phyloP scores from a whole-genome alignment of 2,329 filamentous ascomycete genomes.

The Aspergillus melleus region DNA sequence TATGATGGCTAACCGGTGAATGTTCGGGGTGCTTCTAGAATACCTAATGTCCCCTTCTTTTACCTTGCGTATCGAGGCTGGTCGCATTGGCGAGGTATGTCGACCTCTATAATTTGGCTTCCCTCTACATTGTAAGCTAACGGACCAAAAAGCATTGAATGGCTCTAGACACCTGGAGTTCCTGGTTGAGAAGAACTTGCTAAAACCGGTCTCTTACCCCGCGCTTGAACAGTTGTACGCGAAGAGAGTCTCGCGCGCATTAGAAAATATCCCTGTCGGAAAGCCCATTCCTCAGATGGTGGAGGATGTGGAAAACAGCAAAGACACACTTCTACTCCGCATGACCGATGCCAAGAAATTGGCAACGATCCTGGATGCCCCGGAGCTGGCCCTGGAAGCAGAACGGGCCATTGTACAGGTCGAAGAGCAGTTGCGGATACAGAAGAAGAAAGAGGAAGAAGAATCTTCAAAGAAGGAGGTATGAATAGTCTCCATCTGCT shows the following conservation, averaged over 20 bases:
- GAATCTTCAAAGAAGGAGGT: slow-evolving; percentile 23
- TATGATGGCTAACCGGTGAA: background rate
- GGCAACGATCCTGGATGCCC: slow-evolving; percentile 63
- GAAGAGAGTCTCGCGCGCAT: slow-evolving; percentile 35
- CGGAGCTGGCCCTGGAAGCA: slow-evolving; percentile 70
- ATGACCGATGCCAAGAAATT: slow-evolving; percentile 57
- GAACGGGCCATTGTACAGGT: slow-evolving; percentile 78
- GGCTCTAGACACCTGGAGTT: slow-evolving; percentile 85
- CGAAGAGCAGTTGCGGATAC: slow-evolving; percentile 38
- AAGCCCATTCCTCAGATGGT: slow-evolving; percentile 32
- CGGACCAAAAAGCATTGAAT: slow-evolving; percentile 59
- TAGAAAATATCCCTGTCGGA: slow-evolving; percentile 27
- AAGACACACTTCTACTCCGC: slow-evolving; percentile 48
- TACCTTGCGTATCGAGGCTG: slow-evolving; percentile 87
- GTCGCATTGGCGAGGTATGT: slow-evolving; percentile 75
- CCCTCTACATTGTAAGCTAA: slow-evolving; percentile 5
- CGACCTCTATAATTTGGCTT: slow-evolving; percentile 18
- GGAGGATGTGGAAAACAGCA: slow-evolving; percentile 39
- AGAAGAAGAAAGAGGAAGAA: slow-evolving; percentile 11
- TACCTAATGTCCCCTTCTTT: slow-evolving; percentile 96
- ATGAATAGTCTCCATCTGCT: slow-evolving; percentile 10
- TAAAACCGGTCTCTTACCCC: slow-evolving; percentile 65
- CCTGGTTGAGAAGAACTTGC: slow-evolving; percentile 70
- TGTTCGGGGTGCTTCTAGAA: slow-evolving; percentile 47
- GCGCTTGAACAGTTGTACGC: slow-evolving; percentile 75